These are phyloP conservation scores for Haematococcus sp. DNA, from an alignment of 139 green algal species.

Conservation along the genomic window DNA sequence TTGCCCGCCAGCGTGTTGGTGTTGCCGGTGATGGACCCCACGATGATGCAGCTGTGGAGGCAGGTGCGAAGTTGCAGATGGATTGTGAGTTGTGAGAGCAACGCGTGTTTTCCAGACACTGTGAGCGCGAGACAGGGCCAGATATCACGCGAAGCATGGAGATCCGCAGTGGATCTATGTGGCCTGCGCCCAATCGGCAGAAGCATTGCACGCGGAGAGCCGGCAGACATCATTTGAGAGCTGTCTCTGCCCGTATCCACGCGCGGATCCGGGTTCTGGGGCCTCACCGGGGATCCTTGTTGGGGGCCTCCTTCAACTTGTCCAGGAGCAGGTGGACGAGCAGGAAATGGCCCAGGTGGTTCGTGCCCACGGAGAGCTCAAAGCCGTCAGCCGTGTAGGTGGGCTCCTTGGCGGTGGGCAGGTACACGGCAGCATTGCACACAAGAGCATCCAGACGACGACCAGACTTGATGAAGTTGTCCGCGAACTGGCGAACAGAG, in stretches of 20 bases:
- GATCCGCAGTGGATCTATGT: too few species aligned
- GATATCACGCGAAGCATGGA: too few species aligned
- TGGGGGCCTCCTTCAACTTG: slow-evolving; percentile 70
- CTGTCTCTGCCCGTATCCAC: too few species aligned
- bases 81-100: too few species aligned
- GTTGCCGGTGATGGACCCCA: slow-evolving; percentile 91
- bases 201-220: too few species aligned
- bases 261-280: too few species aligned
- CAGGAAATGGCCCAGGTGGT: slow-evolving; percentile 95
- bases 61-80: too few species aligned
- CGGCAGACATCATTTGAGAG: too few species aligned
- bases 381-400: slow-evolving; percentile 86
- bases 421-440: slow-evolving; percentile 93
- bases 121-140: too few species aligned
- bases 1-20: slow-evolving; percentile 93
- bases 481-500: slow-evolving; percentile 79
- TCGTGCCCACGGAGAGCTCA: slow-evolving; percentile 79
- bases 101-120: too few species aligned
- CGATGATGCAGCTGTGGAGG: slow-evolving; percentile 14
- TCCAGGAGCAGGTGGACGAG: slow-evolving; percentile 82
- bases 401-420: slow-evolving; percentile 81
- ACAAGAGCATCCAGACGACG: slow-evolving; percentile 78
- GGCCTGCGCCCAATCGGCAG: too few species aligned
- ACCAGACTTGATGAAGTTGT: slow-evolving; percentile 62
- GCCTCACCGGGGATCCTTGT: slow-evolving; percentile 45